phyloP scores from a whole-genome alignment of 2,329 filamentous ascomycete genomes.

The Podosphaera fusca region DNA sequence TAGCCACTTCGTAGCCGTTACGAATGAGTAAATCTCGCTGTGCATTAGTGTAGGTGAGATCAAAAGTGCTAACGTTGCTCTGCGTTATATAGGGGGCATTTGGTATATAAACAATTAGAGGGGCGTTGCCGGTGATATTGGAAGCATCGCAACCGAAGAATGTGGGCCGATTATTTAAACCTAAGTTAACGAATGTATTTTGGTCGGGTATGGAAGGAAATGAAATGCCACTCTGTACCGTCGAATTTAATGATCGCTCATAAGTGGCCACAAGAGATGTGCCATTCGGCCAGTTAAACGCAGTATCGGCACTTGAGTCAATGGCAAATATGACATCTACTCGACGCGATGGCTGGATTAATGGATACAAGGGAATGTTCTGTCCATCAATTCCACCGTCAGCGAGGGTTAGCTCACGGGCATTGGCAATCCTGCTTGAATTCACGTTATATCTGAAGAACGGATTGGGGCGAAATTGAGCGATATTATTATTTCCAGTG shows the following conservation, averaged over 20 bases:
- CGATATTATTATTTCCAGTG: constrained; percentile 50
- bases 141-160: constrained; percentile 58
- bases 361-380: constrained; percentile 56
- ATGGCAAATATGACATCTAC: constrained; percentile 67
- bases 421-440: constrained; percentile 31
- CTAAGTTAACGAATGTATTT: constrained; percentile 59
- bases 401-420: constrained; percentile 39
- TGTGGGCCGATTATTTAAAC: constrained; percentile 48
- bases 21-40: constrained; percentile 60
- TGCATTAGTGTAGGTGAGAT: constrained; percentile 34
- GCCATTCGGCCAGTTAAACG: constrained; percentile 51
- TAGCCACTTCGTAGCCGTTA: constrained; percentile 71
- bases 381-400: constrained; percentile 60
- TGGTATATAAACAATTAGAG: constrained; percentile 70
- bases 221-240: constrained; percentile 39
- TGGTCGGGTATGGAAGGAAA: constrained; percentile 52
- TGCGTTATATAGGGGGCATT: constrained; percentile 57
- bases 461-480: constrained; percentile 51
- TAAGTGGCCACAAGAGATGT: constrained; percentile 54
- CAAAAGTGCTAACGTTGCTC: constrained; percentile 64
- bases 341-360: constrained; percentile 47
- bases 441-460: constrained; percentile 42
- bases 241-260: constrained; percentile 32
- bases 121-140: constrained; percentile 34
- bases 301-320: constrained; percentile 54